Base-by-base conservation (phyloP, 2,329 filamentous ascomycete species). In the Colletotrichum sp. region DNA sequence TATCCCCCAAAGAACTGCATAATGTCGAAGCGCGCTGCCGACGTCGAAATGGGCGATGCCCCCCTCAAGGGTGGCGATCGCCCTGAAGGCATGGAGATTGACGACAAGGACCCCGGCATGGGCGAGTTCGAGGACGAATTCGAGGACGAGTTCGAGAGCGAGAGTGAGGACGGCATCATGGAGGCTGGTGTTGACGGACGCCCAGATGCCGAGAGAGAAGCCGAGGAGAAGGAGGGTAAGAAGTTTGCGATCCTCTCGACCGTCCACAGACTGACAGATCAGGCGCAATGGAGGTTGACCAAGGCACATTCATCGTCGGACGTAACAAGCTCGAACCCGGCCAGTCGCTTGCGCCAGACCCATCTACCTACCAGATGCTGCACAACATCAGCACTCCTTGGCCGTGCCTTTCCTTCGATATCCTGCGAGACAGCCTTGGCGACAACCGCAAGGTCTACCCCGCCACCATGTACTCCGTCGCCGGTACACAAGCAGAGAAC, bases 291-390 rank as follows among this genome's bases (percentile, higher is more conserved):
- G 95, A 98, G 59, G 92, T 98, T 69, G 96, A 99, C 86, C 94
- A 96, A 82, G 94, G 95, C 84, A 98, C 96, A 55, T 99, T 99
- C 86, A 98, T 99, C 81, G 96, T 98, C 79, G 97, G 97, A 78
- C 92, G 97, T 82, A 95, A 96, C 85, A 96, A 97, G 87, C 91
- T 99, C 78, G 95, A 95, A 78, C 93, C 95, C 15, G 96, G 96
- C 80, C 96, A 99, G 88, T 96, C 95, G 7, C 91, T 99, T 72
- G 93, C 96, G 5, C 96, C 97, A 16, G 97, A 99, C 86, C 90
- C 95, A 75, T 95, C 95, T n/a, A 96, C 96, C 8, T 99, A 99
- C 88, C 94, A 98, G 84, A 98, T 99, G 96, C 92, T 99, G 76
- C 97, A 99, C 89, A 95, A 93, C 77, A 91, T 99, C 78, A 97